phyloP scores from a whole-genome alignment of 331 rosid genomes.

The Dryas integrifolia region DNA sequence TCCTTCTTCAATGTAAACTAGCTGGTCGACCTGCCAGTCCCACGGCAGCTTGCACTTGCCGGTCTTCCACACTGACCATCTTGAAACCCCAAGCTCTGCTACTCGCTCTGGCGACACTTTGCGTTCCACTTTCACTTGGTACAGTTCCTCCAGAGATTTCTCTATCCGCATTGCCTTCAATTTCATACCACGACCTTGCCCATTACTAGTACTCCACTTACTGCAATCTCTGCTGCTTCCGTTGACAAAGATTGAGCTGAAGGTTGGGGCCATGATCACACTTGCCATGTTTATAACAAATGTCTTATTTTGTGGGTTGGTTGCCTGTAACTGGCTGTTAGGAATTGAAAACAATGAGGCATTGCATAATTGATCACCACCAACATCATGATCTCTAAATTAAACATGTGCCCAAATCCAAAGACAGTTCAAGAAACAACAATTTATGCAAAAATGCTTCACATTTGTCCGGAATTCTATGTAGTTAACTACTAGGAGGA shows the following conservation, averaged over 20 bases:
- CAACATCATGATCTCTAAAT: conserved; percentile 21
- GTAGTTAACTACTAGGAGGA: not conserved
- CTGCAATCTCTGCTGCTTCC: conserved; percentile 28
- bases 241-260: conserved; percentile 40
- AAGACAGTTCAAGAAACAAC: not conserved
- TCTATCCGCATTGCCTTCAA: conserved; percentile 63
- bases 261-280: conserved; percentile 43
- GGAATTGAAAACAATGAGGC: not conserved
- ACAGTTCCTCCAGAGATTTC: conserved; percentile 80
- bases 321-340: conserved; percentile 6
- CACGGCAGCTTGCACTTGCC: conserved; percentile 71
- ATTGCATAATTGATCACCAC: not conserved
- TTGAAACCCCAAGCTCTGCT: conserved; percentile 63
- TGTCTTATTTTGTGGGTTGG: not conserved
- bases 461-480: not conserved
- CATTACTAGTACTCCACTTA: conserved; percentile 20
- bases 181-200: conserved; percentile 30
- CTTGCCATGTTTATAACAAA: conserved; percentile 51
- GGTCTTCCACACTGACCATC: conserved; percentile 90
- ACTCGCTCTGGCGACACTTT: conserved; percentile 55
- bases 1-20: conserved; percentile 94
- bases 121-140: conserved; percentile 73
- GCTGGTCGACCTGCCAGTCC: conserved; percentile 96
- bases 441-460: not conserved
- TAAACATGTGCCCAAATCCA: not conserved